Percentiles rank a stretch among this genome's conserved stretches.
Evolutionary conservation across 495 filamentous ascomycete species (phyloP).

Genomic region (Penicillium paradoxum): DNA sequence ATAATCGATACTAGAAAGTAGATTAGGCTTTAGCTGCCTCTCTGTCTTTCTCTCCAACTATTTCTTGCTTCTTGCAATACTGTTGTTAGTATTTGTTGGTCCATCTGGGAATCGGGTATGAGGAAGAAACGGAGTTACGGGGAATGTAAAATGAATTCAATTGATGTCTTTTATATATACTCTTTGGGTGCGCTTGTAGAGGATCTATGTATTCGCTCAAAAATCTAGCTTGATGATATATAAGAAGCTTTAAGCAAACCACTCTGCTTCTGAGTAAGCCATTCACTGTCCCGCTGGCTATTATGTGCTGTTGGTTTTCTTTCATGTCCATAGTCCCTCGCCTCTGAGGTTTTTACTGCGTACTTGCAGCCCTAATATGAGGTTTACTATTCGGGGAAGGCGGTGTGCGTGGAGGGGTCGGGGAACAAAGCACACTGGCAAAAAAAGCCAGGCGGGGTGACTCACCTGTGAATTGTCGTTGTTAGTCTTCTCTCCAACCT

Average conservation of each 20-base stretch:
- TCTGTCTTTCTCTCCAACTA: slow-evolving; percentile 8
- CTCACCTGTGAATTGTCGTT: slow-evolving; percentile 1
- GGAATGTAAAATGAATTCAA: neutral
- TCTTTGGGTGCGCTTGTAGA: neutral
- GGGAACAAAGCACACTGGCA: slow-evolving; percentile 19
- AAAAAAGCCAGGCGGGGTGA: slow-evolving; percentile 19
- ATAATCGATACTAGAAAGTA: slow-evolving; percentile 34
- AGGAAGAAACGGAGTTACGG: slow-evolving; percentile 4
- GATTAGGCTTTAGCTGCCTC: neutral
- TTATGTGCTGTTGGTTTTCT: too few species aligned
- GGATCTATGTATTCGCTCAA: neutral
- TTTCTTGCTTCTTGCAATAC: slow-evolving; percentile 8
- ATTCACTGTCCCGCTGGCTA: neutral
- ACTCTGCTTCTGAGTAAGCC: too few species aligned
- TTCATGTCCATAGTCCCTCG: too few species aligned
- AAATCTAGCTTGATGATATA: neutral
- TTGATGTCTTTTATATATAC: neutral
- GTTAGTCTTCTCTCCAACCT: slow-evolving; percentile 15
- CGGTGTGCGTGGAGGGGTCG: slow-evolving; percentile 11
- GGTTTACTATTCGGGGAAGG: slow-evolving; percentile 2
- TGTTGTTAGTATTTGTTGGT: slow-evolving; percentile 5
- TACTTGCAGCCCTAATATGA: neutral
- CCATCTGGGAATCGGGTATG: slow-evolving; percentile 2
- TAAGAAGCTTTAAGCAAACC: neutral
- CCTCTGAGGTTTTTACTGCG: too few species aligned